Percentiles rank a stretch among this genome's conserved stretches.
Evolutionary conservation across 2,329 filamentous ascomycete species (phyloP).

Genomic region (Aspergillus fumigatiaffinis): DNA sequence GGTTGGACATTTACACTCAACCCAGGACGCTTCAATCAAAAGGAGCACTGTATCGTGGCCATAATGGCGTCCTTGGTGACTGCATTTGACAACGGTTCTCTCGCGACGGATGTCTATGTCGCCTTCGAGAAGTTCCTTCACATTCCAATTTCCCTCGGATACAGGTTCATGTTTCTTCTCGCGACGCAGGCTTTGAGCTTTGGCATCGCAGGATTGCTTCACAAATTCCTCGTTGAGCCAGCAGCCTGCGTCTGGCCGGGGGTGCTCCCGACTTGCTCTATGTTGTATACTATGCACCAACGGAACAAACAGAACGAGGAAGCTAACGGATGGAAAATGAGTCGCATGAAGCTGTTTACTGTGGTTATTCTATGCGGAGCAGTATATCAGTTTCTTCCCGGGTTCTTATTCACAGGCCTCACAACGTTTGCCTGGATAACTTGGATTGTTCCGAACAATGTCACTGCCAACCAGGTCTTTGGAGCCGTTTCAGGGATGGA

Average conservation of each 20-base stretch:
- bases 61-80: constrained; percentile 11
- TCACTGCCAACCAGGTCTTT: constrained; percentile 27
- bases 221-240: constrained; percentile 50
- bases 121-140: constrained; percentile 17
- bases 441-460: constrained; percentile 26
- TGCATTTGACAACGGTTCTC: constrained; percentile 9
- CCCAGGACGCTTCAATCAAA: constrained; percentile 29
- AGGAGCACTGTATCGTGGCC: constrained; percentile 16
- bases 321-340: constrained; percentile 38
- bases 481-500: constrained; percentile 28
- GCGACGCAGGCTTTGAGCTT: constrained; percentile 65
- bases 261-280: constrained; percentile 38
- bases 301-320: constrained; percentile 40
- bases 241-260: constrained; percentile 61
- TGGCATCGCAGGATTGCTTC: constrained; percentile 62
- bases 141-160: constrained; percentile 13
- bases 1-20: constrained; percentile 19
- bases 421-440: constrained; percentile 27
- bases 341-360: constrained; percentile 29
- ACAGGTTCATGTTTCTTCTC: constrained; percentile 37
- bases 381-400: constrained; percentile 28
- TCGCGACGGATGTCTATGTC: constrained; percentile 14
- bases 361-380: constrained; percentile 23
- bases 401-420: constrained; percentile 28
- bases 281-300: constrained; percentile 16